Conservation (phyloP, 2,329 filamentous ascomycete species). For the Fusarium mangiferae region DNA sequence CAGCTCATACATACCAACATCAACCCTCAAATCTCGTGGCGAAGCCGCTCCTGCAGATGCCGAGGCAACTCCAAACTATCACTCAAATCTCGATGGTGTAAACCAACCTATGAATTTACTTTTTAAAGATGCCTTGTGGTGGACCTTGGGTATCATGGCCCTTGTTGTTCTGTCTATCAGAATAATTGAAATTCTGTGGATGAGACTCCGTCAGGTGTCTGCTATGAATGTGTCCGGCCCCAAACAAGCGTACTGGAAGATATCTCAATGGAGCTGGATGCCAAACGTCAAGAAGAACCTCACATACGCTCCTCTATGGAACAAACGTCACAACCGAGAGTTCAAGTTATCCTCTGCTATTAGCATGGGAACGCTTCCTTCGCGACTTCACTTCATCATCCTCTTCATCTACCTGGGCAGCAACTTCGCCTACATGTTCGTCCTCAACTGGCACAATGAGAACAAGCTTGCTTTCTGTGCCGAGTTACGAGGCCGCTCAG, state of each 20-base stretch:
- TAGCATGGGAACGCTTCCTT: constrained; percentile 71
- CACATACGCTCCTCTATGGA: constrained; percentile 69
- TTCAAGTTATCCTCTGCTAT: constrained; percentile 69
- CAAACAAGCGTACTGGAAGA: constrained; percentile 69
- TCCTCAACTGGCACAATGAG: constrained; percentile 67
- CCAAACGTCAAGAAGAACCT: constrained; percentile 71
- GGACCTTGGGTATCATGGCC: constrained; percentile 66
- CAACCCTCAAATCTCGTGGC: constrained; percentile 47
- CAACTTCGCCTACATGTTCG: constrained; percentile 71
- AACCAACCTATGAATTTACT: constrained; percentile 67
- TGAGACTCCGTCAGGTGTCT: constrained; percentile 67
- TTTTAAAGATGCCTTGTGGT: constrained; percentile 69
- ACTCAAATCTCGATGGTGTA: constrained; percentile 68
- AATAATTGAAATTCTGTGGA: constrained; percentile 64
- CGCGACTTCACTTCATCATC: constrained; percentile 69
- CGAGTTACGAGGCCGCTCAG: constrained; percentile 86
- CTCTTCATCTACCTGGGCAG: constrained; percentile 67
- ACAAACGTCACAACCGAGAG: constrained; percentile 75
- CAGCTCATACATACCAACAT: constrained; percentile 46
- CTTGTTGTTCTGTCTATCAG: constrained; percentile 64
- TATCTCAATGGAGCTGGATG: constrained; percentile 68
- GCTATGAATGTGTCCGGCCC: constrained; percentile 65
- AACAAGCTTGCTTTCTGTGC: constrained; percentile 76
- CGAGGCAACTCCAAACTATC: constrained; percentile 63
- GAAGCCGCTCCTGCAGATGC: constrained; percentile 43